phyloP scores from a whole-genome alignment of 306 rosid genomes.

The Malus sylvestris region DNA sequence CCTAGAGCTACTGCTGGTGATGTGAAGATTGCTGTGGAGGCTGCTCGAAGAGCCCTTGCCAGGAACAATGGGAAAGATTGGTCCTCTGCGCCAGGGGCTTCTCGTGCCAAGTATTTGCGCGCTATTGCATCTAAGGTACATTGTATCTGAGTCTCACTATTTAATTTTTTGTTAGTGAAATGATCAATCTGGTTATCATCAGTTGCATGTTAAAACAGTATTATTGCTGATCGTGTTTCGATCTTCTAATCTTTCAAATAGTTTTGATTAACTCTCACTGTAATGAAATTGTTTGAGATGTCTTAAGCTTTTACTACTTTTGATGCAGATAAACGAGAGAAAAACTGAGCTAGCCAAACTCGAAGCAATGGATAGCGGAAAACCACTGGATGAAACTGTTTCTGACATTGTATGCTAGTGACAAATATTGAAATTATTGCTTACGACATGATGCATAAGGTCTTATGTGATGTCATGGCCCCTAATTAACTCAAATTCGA shows the following conservation, averaged over 20 bases:
- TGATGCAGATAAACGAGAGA: constrained; percentile 50
- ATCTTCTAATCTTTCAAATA: background rate
- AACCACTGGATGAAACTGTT: constrained; percentile 80
- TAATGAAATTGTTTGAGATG: background rate
- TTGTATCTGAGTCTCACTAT: background rate
- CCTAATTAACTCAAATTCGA: background rate
- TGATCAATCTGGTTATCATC: background rate
- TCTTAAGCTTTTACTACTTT: background rate
- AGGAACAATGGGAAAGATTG: constrained; percentile 70
- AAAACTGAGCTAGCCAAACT: constrained; percentile 52
- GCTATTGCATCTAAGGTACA: constrained; percentile 77
- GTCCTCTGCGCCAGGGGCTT: constrained; percentile 62
- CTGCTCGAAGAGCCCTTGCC: constrained; percentile 62
- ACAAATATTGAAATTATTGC: background rate
- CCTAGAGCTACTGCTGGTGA: constrained; percentile 86
- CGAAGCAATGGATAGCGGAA: constrained; percentile 71
- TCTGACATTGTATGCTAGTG: constrained; percentile 59
- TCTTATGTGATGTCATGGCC: background rate
- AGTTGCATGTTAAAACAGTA: background rate
- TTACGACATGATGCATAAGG: background rate
- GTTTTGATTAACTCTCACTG: background rate
- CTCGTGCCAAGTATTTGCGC: constrained; percentile 73
- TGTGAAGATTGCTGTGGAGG: constrained; percentile 68
- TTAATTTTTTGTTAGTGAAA: background rate
- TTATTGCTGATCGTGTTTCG: background rate